Conservation (phyloP, 371 early-diverging fungal species). For the Mortierella polycephala region DNA sequence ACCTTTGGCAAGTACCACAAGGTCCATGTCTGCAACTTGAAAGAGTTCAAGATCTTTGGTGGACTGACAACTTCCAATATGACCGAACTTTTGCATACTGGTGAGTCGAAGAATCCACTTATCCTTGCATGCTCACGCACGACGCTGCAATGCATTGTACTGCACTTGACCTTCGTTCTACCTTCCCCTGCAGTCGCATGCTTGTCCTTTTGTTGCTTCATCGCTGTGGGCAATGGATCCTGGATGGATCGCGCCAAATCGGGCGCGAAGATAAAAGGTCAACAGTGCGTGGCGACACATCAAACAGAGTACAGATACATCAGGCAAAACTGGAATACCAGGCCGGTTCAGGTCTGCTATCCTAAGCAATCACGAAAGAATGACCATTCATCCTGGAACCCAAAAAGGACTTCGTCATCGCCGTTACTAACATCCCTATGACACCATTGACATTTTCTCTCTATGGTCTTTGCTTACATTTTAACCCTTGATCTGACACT, state of each 20-base stretch:
- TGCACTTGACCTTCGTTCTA: not conserved
- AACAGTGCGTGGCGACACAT: no score
- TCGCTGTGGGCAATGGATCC: no score
- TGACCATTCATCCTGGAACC: no score
- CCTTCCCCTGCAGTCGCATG: not conserved
- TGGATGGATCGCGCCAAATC: no score
- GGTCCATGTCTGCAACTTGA: slow-evolving; percentile 96
- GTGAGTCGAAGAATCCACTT: slow-evolving; percentile 58
- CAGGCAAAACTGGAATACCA: slow-evolving; percentile 2
- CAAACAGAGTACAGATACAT: not conserved
- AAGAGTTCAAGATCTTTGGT: slow-evolving; percentile 95
- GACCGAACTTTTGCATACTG: slow-evolving; percentile 88
- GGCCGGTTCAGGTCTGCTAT: not conserved
- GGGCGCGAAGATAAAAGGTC: no score
- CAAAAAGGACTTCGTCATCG: no score
- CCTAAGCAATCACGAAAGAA: not conserved
- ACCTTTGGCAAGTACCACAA: slow-evolving; percentile 97
- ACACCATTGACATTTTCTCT: no score
- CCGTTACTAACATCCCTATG: no score
- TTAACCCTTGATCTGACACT: no score
- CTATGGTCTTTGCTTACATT: no score
- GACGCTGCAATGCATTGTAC: not conserved
- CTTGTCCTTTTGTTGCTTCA: not conserved
- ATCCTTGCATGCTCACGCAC: not conserved
- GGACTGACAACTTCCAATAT: slow-evolving; percentile 83